Base-by-base conservation (phyloP, 345 rosid species). In the Mallotus nudiflorus region DNA sequence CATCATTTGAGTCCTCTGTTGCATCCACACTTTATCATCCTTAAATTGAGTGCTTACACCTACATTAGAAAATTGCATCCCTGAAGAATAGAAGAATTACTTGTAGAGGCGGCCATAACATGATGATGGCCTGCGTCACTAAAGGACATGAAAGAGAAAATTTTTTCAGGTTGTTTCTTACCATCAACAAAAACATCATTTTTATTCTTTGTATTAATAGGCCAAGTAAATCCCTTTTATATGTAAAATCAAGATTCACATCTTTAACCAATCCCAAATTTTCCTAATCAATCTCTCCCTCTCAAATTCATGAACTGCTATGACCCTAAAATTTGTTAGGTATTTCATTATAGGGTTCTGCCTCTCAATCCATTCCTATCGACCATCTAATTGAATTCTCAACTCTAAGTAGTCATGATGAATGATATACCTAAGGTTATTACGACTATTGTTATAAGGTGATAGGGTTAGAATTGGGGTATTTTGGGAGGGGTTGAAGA, bases 301-400 rank as follows among this genome's bases (percentile, higher is more conserved):
- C 66, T 12, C 75, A 29, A 72, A 78, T 27, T 88, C 97, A 65
- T 80, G 80, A 69, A 94, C 78, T 68, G 83, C 78, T 51, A 94
- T 50, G 69, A 94, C 72, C 27, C 91, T 97, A 28, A 94, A 94
- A 67, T 94, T 97, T 22, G 98, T 92, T 22, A 96, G 87, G 69
- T 79, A 93, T 60, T 71, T 76, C 72, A 90, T 74, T 12, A 96
- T 94, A 19, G 92, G 89, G 60, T 91, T 93, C 40, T 65, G 72
- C 76, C 98, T 85, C 83, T 83, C 85, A 87, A 91, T 82, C 98
- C 98, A 93, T 54, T 84, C 80, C 98, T 97, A 93, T n/a, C 91
- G 89, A 37, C 91, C 90, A 35, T 42, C 79, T 46, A 86, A 81
- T 74, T 77, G 76, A 58, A 89, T 61, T 70, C 64, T 57, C 44